phyloP scores from a whole-genome alignment of 495 filamentous ascomycete genomes.

The Penicillium atrosanguineum region DNA sequence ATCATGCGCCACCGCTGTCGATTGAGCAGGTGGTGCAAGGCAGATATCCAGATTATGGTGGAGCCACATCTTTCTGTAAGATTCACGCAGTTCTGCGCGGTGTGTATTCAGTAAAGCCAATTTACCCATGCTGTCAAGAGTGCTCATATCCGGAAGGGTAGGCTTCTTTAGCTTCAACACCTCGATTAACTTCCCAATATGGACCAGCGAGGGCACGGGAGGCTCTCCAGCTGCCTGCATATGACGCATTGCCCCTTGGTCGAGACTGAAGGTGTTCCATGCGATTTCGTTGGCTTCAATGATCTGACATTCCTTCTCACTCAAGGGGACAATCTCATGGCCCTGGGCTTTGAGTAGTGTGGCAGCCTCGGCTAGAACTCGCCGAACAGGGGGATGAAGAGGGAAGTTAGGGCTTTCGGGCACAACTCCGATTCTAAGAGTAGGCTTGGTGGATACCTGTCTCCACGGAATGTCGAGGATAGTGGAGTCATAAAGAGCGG shows the following conservation, averaged over 20 bases:
- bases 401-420: constrained; percentile 25
- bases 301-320: constrained; percentile 12
- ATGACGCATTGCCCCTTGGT: constrained; percentile 11
- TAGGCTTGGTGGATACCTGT: constrained; percentile 27
- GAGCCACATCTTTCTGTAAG: constrained; percentile 33
- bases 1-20: constrained; percentile 46
- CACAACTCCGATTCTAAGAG: constrained; percentile 24
- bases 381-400: constrained; percentile 47
- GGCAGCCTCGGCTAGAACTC: constrained; percentile 45
- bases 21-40: constrained; percentile 38
- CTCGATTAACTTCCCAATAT: constrained; percentile 7
- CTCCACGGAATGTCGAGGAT: constrained; percentile 41
- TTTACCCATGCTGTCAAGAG: constrained; percentile 14
- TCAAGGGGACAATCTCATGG: constrained; percentile 35
- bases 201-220: constrained; percentile 14
- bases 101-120: constrained; percentile 17
- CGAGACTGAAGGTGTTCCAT: constrained; percentile 18
- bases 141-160: constrained; percentile 11
- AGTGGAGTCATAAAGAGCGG: constrained; percentile 34
- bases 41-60: constrained; percentile 39
- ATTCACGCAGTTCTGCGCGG: constrained; percentile 16
- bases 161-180: not conserved
- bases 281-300: constrained; percentile 16
- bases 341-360: constrained; percentile 45
- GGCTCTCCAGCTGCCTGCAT: constrained; percentile 18